Base-by-base conservation (phyloP, 2,329 filamentous ascomycete genomes). In the Thelonectria blattea region DNA sequence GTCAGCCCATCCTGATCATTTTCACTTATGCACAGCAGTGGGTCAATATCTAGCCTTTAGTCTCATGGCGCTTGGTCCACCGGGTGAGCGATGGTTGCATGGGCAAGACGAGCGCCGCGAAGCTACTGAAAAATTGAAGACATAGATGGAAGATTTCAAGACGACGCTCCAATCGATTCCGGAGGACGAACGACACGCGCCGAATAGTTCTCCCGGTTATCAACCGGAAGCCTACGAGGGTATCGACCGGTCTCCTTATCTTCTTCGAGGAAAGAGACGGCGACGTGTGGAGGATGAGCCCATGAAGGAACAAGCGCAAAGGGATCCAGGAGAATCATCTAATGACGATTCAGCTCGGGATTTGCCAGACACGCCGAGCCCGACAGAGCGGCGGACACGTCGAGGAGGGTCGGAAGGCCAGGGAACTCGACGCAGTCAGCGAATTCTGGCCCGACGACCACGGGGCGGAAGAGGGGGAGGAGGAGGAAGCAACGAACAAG, bases 191-290 rank as follows among this genome's bases (percentile, higher is more conserved):
- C 27, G 55, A 47, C 12, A 8, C 11, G 53, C 53, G 8, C 37
- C 53, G 27, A 43, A 32, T 6, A 41, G 48, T 17, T 51, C 48
- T 8, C 48, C 48, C 48, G 48, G 34, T 15, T 51, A 41, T 11
- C 18, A 51, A n/a, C 48, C 48, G 3, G 14, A 24, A 6, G 27
- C 64, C 72, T 15, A 64, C 61, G 17, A 47, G 15, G 34, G 17
- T 27, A 46, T 58, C 37, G 55, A 62, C 27, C 55, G 60, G 27
- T 58, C 60, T 2, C 55, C 50, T 56, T 64, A 61, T 37, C 68
- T 74, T 18, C 43, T 72, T n/a, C 60, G 72, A 34, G 63, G 58
- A 20, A 65, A 68, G 58, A 61, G 67, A 75, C 1, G 68, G 71
- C 57, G 62, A 73, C 39, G 8, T 50, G 22, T 47, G 14, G 20